Conservation (phyloP, 345 rosid genomes). For the Angophora floribunda region DNA sequence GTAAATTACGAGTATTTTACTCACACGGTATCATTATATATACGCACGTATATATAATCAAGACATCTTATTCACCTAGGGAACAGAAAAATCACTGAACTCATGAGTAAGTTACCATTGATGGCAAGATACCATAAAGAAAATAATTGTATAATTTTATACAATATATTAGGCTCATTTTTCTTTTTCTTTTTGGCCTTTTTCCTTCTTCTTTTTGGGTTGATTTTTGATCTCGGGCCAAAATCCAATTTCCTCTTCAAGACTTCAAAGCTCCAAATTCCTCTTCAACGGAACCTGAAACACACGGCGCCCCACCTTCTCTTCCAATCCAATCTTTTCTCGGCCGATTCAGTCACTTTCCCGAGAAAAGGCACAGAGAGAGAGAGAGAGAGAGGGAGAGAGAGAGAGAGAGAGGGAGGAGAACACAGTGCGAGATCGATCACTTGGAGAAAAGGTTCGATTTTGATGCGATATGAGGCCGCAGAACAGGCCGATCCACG, state of each 20-base stretch:
- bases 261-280: neutral
- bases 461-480: constrained; percentile 36
- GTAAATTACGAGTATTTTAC: neutral
- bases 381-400: neutral
- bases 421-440: neutral
- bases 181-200: neutral
- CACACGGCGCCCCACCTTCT: neutral
- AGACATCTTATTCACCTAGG: neutral
- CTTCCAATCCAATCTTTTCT: neutral
- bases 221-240: neutral
- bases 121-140: neutral
- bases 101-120: neutral
- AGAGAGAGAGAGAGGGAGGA: neutral
- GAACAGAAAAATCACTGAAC: neutral
- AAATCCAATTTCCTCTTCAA: neutral
- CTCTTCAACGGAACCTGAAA: neutral
- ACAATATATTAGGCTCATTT: neutral
- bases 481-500: constrained; percentile 58
- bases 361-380: neutral
- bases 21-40: neutral
- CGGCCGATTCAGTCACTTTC: neutral
- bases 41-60: neutral
- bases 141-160: neutral
- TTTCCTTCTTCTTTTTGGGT: neutral
- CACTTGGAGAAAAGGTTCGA: neutral